Conservation (phyloP, 208 protist species). For the Borovskyia barvae region DNA sequence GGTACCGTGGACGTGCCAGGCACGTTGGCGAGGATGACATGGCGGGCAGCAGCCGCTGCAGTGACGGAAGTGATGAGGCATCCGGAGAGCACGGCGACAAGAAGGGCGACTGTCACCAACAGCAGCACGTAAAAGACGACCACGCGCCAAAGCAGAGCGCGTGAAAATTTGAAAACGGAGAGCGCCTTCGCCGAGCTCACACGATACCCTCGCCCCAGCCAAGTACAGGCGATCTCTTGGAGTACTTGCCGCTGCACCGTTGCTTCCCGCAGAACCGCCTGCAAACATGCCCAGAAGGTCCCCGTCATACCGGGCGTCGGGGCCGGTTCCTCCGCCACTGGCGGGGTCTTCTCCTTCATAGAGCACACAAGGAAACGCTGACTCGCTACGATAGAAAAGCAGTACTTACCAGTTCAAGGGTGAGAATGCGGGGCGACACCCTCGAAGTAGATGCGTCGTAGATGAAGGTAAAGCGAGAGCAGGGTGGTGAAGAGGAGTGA, state of each 20-base stretch:
- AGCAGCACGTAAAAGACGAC: slow-evolving; percentile 21
- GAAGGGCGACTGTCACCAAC: background rate
- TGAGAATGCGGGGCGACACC: background rate
- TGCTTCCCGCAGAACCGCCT: slow-evolving; percentile 2
- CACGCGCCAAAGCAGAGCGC: slow-evolving; percentile 11
- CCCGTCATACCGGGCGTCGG: too few species aligned
- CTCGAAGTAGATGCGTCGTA: too few species aligned
- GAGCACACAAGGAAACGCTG: too few species aligned
- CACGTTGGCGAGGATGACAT: slow-evolving; percentile 39
- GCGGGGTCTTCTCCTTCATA: too few species aligned
- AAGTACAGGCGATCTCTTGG: background rate
- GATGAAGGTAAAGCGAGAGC: too few species aligned
- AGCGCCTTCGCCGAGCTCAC: background rate
- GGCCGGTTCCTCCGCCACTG: too few species aligned
- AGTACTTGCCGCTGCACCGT: slow-evolving; percentile 2
- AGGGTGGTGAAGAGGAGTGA: background rate
- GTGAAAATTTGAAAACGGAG: slow-evolving; percentile 2
- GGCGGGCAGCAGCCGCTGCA: slow-evolving; percentile 25
- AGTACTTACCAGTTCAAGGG: too few species aligned
- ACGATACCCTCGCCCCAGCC: background rate
- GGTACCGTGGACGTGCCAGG: slow-evolving; percentile 50
- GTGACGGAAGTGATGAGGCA: slow-evolving; percentile 34
- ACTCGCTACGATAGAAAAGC: too few species aligned
- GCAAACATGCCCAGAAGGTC: too few species aligned
- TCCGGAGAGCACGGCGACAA: slow-evolving; percentile 14